Percentiles rank a stretch among this genome's conserved stretches.
Evolutionary conservation across 2,329 filamentous ascomycete species (phyloP).

Genomic region (Fusarium coffeatum): DNA sequence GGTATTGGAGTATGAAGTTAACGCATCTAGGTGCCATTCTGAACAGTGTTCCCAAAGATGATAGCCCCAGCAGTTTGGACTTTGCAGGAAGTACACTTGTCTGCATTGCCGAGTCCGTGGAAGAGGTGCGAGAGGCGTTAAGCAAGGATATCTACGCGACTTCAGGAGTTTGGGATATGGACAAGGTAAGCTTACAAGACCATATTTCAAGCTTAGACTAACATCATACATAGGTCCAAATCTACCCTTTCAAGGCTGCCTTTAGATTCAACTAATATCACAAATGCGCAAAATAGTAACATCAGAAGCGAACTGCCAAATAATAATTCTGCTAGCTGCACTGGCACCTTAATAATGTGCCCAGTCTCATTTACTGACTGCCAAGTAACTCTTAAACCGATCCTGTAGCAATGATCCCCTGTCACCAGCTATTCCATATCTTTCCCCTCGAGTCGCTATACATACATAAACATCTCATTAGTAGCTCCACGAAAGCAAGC

Average conservation of each 20-base stretch:
- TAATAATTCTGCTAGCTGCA: constrained; percentile 2
- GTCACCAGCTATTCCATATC: not conserved
- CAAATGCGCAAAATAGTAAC: not conserved
- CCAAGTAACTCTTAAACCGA: not conserved
- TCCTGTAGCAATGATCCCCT: not conserved
- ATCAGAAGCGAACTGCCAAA: too few species aligned
- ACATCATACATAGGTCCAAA: constrained; percentile 55
- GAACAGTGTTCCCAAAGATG: constrained; percentile 72
- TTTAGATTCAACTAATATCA: constrained; percentile 49
- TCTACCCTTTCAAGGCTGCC: constrained; percentile 62
- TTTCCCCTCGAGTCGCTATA: constrained; percentile 1
- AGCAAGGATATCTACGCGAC: constrained; percentile 78
- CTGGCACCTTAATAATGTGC: not conserved
- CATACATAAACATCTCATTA: constrained; percentile 10
- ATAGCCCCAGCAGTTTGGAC: constrained; percentile 67
- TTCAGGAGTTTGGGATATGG: constrained; percentile 82
- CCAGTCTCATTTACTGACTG: constrained; percentile 4
- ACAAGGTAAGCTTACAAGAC: constrained; percentile 61
- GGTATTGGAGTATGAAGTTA: not conserved
- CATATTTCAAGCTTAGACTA: not conserved
- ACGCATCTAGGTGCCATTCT: constrained; percentile 70
- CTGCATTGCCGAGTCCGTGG: constrained; percentile 71
- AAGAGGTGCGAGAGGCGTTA: constrained; percentile 75
- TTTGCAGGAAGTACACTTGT: constrained; percentile 82
- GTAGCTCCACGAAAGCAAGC: constrained; percentile 18